Conservation (phyloP, 306 rosid species). For the Dalbergia cultrata region DNA sequence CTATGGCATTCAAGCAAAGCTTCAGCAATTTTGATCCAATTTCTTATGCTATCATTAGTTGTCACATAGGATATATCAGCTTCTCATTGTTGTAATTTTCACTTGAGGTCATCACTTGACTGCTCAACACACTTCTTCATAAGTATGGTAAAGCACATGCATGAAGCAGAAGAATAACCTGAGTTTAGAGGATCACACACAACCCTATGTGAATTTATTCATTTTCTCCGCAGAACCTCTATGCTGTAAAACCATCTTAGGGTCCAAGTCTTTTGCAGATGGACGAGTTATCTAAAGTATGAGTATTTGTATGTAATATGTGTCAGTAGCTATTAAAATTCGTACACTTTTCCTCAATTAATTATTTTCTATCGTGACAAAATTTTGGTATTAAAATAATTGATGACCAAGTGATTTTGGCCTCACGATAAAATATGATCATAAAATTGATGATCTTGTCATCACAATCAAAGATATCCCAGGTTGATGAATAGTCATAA, state of each 20-base stretch:
- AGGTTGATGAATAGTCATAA: no score
- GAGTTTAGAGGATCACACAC: no score
- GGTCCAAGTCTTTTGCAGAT: neutral
- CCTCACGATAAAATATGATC: no score
- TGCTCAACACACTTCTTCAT: neutral
- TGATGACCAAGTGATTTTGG: no score
- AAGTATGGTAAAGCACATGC: neutral
- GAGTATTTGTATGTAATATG: neutral
- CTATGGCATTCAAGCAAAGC: neutral
- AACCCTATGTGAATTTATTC: no score
- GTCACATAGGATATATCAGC: neutral
- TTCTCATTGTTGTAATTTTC: slow-evolving; percentile 1
- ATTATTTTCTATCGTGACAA: no score
- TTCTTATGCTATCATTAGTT: slow-evolving; percentile 1
- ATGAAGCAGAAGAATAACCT: neutral
- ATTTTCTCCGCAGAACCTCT: no score
- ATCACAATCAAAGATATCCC: no score
- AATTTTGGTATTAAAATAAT: no score
- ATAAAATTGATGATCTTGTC: no score
- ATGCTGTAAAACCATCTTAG: neutral
- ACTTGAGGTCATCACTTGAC: slow-evolving; percentile 11
- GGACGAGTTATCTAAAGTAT: neutral
- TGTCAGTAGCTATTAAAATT: neutral
- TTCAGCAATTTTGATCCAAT: neutral
- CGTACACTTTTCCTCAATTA: neutral